Conservation (phyloP, 257 asterid genomes). For the Scutellaria baicalensis region DNA sequence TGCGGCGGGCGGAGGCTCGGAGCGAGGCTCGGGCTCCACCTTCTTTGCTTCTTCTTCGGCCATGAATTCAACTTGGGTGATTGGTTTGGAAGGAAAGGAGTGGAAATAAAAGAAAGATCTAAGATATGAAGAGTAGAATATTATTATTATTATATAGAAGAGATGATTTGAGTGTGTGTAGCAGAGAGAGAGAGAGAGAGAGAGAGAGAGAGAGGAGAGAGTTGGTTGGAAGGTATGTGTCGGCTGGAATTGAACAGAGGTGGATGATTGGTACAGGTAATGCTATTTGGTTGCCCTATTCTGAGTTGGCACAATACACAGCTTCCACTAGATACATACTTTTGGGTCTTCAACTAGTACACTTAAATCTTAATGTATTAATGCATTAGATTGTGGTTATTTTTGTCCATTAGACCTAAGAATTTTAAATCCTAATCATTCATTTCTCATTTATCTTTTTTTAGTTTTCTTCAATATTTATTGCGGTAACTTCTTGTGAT, state of each 20-base stretch:
- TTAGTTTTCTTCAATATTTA: no score
- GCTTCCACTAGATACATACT: background rate
- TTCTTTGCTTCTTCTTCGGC: conserved; percentile 50
- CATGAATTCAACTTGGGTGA: conserved; percentile 28
- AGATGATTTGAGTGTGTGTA: conserved; percentile 12
- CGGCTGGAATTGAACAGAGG: conserved; percentile 20
- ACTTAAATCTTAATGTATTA: no score
- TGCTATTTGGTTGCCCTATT: background rate
- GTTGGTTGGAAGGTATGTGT: conserved; percentile 42
- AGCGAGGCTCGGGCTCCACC: conserved; percentile 28
- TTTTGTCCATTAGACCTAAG: no score
- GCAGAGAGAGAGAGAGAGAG: conserved; percentile 4
- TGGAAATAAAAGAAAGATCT: background rate
- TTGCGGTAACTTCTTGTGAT: no score
- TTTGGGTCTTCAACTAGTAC: no score
- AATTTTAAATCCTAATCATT: no score
- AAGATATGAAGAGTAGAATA: background rate
- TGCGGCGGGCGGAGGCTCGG: conserved; percentile 16
- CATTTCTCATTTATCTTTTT: no score
- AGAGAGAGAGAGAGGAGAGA: conserved; percentile 1
- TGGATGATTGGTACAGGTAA: conserved; percentile 14
- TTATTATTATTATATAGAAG: background rate
- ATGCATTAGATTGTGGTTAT: no score
- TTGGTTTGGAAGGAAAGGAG: background rate
- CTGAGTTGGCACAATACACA: conserved; percentile 15